Evolutionary conservation across 1,284 basidiomycete genomes (phyloP), one percentile per base, ranked within the genome.

Genomic region (Mycena citricolor): DNA sequence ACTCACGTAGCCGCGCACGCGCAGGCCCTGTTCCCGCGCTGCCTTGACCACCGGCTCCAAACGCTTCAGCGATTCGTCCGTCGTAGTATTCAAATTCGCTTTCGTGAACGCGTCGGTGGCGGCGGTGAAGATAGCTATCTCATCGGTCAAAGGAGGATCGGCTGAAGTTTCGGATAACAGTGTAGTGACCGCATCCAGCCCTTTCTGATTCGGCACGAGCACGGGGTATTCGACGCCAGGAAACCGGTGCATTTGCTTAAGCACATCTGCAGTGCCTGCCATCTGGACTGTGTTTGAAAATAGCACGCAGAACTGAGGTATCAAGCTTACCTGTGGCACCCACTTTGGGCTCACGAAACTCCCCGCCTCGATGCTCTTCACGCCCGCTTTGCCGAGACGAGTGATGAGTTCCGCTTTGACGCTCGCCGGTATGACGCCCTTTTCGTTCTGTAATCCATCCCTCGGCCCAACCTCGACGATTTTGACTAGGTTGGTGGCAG

Each of bases 381-480:
- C 64, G 0, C 94, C 94, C 3, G 88, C 82, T 8, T 67, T 61
- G 5, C 77, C 79, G 4, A 97, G 79, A 11, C 83, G 69, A 48
- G 88, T 78, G 50, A 98, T 84, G 35, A 98, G 76, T 55, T 90
- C 85, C 31, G 85, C 79, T 65, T 95, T 97, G 52, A 86, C 70
- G 10, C 79, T 73, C 0, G 83, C 81, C 4, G 89, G 76, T 4
- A 95, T 83, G 7, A 83, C 69, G 0, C 74, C 73, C 53, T 86
- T 83, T 60, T 97, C 90, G 61, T 97, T 97, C 69, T 97, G 94
- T 12, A 98, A 72, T 1, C 94, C 94, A 65, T 97, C 94, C 17
- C 94, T 74, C 1, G 94, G 90, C 0, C 90, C 90, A 4, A 97
- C 93, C 67, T 97, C 94, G 42, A 98, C 89, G 35, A 97, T 88